Percentiles rank a stretch among this genome's conserved stretches.
Evolutionary conservation across 176 grass and related monocot species (phyloP).

Genomic region (Musa acuminata): DNA sequence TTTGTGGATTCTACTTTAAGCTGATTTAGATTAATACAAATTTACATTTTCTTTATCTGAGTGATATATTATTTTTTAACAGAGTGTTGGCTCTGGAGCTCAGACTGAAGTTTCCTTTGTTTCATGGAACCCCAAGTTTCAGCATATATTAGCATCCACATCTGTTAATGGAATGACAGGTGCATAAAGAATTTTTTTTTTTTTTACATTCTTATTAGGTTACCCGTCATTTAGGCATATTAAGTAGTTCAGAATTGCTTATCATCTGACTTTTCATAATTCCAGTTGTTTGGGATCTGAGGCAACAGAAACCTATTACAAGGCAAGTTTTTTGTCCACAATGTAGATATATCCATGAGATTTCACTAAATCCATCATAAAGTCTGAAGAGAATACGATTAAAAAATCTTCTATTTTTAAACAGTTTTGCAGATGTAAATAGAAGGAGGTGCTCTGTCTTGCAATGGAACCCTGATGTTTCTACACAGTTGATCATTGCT

Average conservation of each 20-base stretch:
- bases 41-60: neutral
- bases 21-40: neutral
- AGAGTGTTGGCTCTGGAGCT: slow-evolving; percentile 73
- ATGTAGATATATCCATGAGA: neutral
- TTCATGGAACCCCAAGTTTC: slow-evolving; percentile 95
- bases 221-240: neutral
- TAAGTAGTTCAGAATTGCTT: slow-evolving; percentile 25
- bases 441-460: slow-evolving; percentile 88
- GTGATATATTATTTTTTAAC: neutral
- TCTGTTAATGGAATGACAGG: slow-evolving; percentile 93
- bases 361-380: too few species aligned
- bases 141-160: slow-evolving; percentile 78
- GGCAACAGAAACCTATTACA: slow-evolving; percentile 68
- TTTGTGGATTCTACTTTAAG: too few species aligned
- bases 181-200: slow-evolving; percentile 24
- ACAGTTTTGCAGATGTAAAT: slow-evolving; percentile 87
- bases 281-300: slow-evolving; percentile 99
- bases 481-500: slow-evolving; percentile 85
- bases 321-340: slow-evolving; percentile 42
- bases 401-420: slow-evolving; percentile 8
- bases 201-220: neutral
- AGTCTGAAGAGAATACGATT: too few species aligned
- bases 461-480: slow-evolving; percentile 94
- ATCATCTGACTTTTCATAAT: slow-evolving; percentile 5
- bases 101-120: slow-evolving; percentile 89